Conservation (phyloP, 331 rosid species). For the Dryas integrifolia region DNA sequence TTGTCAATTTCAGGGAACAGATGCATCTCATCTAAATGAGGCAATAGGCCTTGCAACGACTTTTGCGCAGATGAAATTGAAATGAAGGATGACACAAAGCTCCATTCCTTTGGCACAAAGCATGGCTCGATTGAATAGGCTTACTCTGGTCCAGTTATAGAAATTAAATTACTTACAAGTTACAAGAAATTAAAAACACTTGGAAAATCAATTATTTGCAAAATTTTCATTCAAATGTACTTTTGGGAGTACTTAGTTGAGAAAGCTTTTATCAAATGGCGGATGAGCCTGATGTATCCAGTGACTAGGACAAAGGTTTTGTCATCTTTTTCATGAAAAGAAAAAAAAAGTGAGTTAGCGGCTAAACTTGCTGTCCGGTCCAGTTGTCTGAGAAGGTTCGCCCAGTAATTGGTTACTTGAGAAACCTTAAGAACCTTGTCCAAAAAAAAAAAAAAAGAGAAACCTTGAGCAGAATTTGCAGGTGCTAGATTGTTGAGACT, state of each 20-base stretch:
- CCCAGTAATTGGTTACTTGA: too few relatives aligned
- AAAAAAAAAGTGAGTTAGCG: too few relatives aligned
- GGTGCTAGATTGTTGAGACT: too few relatives aligned
- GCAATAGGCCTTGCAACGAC: constrained; percentile 67
- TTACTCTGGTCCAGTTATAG: background rate
- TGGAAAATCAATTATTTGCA: constrained; percentile 3
- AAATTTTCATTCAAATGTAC: background rate
- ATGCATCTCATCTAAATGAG: constrained; percentile 67
- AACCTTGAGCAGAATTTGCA: too few relatives aligned
- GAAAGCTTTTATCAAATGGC: background rate
- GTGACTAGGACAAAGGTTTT: too few relatives aligned
- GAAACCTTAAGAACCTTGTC: too few relatives aligned
- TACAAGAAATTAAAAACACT: background rate
- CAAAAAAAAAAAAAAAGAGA: too few relatives aligned
- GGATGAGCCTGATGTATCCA: too few relatives aligned
- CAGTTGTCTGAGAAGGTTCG: too few relatives aligned
- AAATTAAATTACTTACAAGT: background rate
- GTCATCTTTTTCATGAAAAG: too few relatives aligned
- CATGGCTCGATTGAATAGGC: background rate
- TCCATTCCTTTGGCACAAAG: background rate
- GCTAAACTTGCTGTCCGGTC: too few relatives aligned
- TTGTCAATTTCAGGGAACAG: constrained; percentile 66
- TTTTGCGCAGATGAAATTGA: constrained; percentile 68
- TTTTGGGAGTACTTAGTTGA: background rate
- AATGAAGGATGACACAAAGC: constrained; percentile 17